Evolutionary conservation across 1,284 basidiomycete species (phyloP).

Genomic region (Microbotryum intermedium): DNA sequence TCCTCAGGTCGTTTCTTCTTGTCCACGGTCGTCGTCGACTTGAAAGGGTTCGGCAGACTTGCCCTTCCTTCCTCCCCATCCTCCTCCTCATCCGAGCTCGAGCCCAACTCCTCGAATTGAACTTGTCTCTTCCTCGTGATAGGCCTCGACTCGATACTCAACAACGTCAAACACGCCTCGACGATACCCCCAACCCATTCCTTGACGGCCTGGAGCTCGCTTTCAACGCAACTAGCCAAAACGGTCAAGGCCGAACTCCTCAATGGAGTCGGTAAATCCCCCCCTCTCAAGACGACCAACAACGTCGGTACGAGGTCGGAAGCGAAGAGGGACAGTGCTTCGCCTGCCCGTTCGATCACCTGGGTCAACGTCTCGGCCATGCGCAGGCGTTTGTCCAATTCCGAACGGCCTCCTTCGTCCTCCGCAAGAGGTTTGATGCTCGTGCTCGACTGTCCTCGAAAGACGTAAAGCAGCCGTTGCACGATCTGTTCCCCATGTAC

Average conservation of each 20-base stretch:
- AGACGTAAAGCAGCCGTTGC: slow-evolving; percentile 54
- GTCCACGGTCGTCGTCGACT: background rate
- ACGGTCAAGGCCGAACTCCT: slow-evolving; percentile 76
- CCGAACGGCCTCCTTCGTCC: slow-evolving; percentile 50
- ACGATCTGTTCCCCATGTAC: slow-evolving; percentile 63
- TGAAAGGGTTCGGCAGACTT: slow-evolving; percentile 4
- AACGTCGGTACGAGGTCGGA: slow-evolving; percentile 60
- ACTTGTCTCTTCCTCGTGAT: slow-evolving; percentile 6
- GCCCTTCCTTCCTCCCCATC: slow-evolving; percentile 9
- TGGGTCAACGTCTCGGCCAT: slow-evolving; percentile 80
- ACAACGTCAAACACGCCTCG: slow-evolving; percentile 61
- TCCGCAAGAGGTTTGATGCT: slow-evolving; percentile 39
- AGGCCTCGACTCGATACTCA: slow-evolving; percentile 55
- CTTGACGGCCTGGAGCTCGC: slow-evolving; percentile 54
- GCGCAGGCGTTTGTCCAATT: slow-evolving; percentile 68
- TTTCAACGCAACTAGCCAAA: slow-evolving; percentile 61
- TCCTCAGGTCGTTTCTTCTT: slow-evolving; percentile 11
- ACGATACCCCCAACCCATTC: slow-evolving; percentile 57
- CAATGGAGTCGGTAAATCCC: slow-evolving; percentile 58
- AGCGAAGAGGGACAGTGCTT: slow-evolving; percentile 62
- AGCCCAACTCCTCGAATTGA: background rate
- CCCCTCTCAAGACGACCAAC: slow-evolving; percentile 51
- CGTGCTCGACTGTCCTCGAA: slow-evolving; percentile 36
- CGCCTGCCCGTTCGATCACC: slow-evolving; percentile 65
- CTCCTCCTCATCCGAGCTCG: background rate